A percentile compares a stretch with the other conserved stretches of the same genome.
phyloP scores from a whole-genome alignment of 208 protist genomes.

The Porcisia hertigi region DNA sequence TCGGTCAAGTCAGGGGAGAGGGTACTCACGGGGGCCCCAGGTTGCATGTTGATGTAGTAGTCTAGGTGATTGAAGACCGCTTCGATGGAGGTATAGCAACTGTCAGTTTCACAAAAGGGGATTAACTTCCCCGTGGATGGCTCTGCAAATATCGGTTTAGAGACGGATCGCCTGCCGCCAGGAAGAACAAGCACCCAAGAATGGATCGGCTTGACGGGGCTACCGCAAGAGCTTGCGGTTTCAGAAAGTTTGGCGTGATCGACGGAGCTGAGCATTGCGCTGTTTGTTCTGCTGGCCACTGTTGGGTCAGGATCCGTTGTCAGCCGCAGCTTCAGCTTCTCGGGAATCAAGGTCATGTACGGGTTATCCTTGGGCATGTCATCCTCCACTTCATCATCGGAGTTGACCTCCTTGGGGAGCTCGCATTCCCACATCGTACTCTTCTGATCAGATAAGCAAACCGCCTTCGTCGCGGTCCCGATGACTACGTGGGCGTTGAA shows the following conservation, averaged over 20 bases:
- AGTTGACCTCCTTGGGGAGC: slow-evolving; percentile 63
- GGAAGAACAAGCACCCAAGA: slow-evolving; percentile 89
- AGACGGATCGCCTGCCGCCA: slow-evolving; percentile 54
- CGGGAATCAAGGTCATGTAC: slow-evolving; percentile 62
- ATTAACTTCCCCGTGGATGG: slow-evolving; percentile 79
- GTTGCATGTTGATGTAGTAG: slow-evolving; percentile 89
- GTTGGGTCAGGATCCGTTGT: slow-evolving; percentile 45
- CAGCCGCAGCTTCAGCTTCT: slow-evolving; percentile 53
- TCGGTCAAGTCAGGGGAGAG: slow-evolving; percentile 69
- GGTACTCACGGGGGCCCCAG: slow-evolving; percentile 50
- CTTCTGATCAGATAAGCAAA: slow-evolving; percentile 84
- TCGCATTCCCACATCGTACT: slow-evolving; percentile 43
- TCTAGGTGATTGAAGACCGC: slow-evolving; percentile 88
- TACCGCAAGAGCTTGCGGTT: neutral
- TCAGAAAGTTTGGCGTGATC: neutral
- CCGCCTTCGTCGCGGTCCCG: slow-evolving; percentile 72
- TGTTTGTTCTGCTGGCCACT: slow-evolving; percentile 15
- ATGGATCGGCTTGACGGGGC: slow-evolving; percentile 48
- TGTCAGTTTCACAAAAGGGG: slow-evolving; percentile 33
- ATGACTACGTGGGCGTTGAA: slow-evolving; percentile 92
- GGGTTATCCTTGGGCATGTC: slow-evolving; percentile 39
- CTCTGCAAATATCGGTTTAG: slow-evolving; percentile 84
- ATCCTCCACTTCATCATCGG: slow-evolving; percentile 64
- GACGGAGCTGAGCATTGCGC: neutral
- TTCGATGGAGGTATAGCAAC: slow-evolving; percentile 85